phyloP scores from a whole-genome alignment of 2,329 filamentous ascomycete genomes.

The Exophiala lecanii-corni region DNA sequence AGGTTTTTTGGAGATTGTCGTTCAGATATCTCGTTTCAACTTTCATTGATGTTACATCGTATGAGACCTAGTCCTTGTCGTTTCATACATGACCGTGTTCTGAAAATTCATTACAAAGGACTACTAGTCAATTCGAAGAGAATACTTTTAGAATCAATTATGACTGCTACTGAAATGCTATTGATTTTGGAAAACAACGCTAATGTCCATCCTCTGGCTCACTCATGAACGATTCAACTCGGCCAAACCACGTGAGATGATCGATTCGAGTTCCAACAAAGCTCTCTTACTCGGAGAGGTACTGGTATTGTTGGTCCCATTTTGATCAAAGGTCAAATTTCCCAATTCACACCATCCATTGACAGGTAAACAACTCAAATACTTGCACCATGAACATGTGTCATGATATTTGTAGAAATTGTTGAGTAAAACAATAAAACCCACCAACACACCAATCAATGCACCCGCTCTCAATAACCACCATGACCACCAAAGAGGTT shows the following conservation, averaged over 20 bases:
- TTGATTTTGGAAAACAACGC: too few relatives aligned
- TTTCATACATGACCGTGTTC: too few relatives aligned
- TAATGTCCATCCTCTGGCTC: too few relatives aligned
- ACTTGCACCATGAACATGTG: constrained; percentile 89
- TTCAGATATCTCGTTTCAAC: too few relatives aligned
- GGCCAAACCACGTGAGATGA: not conserved
- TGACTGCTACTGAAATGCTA: too few relatives aligned
- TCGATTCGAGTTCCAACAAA: not conserved
- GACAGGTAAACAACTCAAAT: constrained; percentile 74
- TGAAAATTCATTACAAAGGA: too few relatives aligned
- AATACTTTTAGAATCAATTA: too few relatives aligned
- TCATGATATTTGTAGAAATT: constrained; percentile 82
- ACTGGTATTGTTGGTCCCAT: constrained; percentile 1
- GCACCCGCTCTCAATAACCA: constrained; percentile 80
- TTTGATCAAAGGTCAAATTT: constrained; percentile 28
- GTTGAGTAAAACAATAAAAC: constrained; percentile 79
- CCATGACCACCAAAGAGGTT: constrained; percentile 96
- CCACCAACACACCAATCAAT: constrained; percentile 73
- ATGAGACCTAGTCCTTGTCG: too few relatives aligned
- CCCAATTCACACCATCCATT: constrained; percentile 43
- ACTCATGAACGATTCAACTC: too few relatives aligned
- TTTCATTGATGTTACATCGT: too few relatives aligned
- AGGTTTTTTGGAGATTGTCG: too few relatives aligned
- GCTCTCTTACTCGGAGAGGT: not conserved
- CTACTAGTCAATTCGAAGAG: too few relatives aligned